These are phyloP conservation scores for Trichoderma virens DNA, from an alignment of 495 filamentous ascomycete genomes.

Conservation along the genomic window DNA sequence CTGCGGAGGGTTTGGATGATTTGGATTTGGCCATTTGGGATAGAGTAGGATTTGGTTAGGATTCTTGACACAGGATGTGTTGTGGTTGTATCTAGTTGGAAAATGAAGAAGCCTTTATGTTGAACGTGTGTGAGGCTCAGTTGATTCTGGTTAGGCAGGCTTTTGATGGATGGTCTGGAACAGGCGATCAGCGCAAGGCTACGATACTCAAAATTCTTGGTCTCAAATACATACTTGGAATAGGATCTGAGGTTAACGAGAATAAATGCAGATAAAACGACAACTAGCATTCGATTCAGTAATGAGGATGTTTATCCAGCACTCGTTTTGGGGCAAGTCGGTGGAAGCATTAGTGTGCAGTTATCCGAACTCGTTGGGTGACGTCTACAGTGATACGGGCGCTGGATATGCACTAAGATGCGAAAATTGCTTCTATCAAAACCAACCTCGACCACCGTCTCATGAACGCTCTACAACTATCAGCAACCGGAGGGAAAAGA, in stretches of 20 bases:
- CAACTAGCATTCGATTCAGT: too few species aligned
- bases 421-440: conserved; percentile 5
- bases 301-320: too few species aligned
- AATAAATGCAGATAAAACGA: neutral
- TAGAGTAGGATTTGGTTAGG: neutral
- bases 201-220: too few species aligned
- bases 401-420: neutral
- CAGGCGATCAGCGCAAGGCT: neutral
- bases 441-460: neutral
- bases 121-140: neutral
- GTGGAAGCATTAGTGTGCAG: neutral
- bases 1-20: conserved; percentile 13
- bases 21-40: conserved; percentile 4
- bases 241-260: too few species aligned
- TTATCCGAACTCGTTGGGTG: neutral
- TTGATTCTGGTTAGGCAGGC: too few species aligned
- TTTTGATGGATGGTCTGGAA: neutral
- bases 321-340: too few species aligned
- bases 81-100: too few species aligned
- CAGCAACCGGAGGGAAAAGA: neutral
- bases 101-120: neutral
- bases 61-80: neutral
- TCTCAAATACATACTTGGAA: too few species aligned
- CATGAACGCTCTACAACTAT: neutral
- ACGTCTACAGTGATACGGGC: neutral